phyloP scores from a whole-genome alignment of 163 green algal species.

The Scenedesmus sp. region DNA sequence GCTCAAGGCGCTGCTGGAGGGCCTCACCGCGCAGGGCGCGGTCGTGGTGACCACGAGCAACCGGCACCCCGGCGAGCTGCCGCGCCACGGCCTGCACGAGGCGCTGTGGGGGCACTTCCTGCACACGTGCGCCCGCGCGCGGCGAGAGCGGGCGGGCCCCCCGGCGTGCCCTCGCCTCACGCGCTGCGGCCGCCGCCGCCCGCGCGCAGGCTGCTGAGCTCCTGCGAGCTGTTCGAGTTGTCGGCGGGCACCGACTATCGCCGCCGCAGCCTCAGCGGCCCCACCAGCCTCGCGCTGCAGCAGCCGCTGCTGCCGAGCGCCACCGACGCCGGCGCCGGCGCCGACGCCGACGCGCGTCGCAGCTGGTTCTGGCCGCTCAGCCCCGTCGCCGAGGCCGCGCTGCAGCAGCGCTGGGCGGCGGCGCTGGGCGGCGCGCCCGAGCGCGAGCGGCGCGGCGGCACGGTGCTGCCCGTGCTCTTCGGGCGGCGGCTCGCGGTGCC shows the following conservation, averaged over 20 bases:
- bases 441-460: too few species aligned
- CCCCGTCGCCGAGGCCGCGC: conserved; percentile 17
- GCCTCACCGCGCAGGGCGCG: conserved; percentile 64
- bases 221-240: conserved; percentile 33
- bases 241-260: conserved; percentile 32
- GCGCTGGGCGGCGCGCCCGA: too few species aligned
- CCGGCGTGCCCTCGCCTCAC: too few species aligned
- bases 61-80: conserved; percentile 70
- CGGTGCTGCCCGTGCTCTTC: conserved; percentile 65
- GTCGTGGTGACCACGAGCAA: conserved; percentile 84
- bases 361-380: conserved; percentile 62
- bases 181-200: neutral
- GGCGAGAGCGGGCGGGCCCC: too few species aligned
- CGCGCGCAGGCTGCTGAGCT: conserved; percentile 25
- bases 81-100: conserved; percentile 76
- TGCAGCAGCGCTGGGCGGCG: conserved; percentile 44
- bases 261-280: neutral
- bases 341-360: neutral
- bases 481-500: conserved; percentile 58
- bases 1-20: conserved; percentile 80
- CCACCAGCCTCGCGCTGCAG: conserved; percentile 15
- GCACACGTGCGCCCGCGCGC: conserved; percentile 51
- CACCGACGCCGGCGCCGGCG: conserved; percentile 13
- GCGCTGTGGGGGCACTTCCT: conserved; percentile 75
- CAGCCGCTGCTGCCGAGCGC: conserved; percentile 7